phyloP scores from a whole-genome alignment of 371 early-diverging fungal species.

The Blakeslea trispora region DNA sequence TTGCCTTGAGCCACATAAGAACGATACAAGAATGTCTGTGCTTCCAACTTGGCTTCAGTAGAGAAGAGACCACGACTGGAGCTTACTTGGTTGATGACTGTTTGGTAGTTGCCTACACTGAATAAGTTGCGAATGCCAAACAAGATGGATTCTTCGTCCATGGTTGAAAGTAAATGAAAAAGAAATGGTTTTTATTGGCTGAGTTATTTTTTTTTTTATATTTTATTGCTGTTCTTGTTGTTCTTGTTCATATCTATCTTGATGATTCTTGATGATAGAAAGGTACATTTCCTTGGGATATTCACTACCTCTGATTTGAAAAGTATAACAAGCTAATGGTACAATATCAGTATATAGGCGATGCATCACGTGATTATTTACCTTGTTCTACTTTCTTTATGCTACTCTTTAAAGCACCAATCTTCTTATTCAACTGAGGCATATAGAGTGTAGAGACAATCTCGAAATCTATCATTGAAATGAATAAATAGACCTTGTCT shows the following conservation, averaged over 20 bases:
- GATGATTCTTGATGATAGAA: constrained; percentile 39
- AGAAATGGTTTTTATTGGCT: too few relatives aligned
- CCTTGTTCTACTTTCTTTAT: constrained; percentile 44
- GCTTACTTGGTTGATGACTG: constrained; percentile 70
- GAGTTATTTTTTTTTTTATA: too few relatives aligned
- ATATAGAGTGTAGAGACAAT: constrained; percentile 30
- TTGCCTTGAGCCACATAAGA: constrained; percentile 71
- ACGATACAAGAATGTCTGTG: constrained; percentile 61
- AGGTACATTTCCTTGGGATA: constrained; percentile 45
- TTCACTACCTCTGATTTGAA: constrained; percentile 47
- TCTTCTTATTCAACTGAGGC: constrained; percentile 31
- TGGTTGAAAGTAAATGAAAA: constrained; percentile 14
- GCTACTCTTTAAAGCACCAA: constrained; percentile 35
- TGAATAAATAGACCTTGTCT: too few relatives aligned
- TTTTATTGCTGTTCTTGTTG: constrained; percentile 27
- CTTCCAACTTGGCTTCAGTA: constrained; percentile 53
- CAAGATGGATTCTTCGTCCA: constrained; percentile 64
- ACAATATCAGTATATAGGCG: neutral
- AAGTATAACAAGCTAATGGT: constrained; percentile 36
- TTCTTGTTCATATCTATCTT: constrained; percentile 30
- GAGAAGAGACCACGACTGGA: constrained; percentile 45
- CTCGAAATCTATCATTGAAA: constrained; percentile 32
- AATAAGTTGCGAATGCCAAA: constrained; percentile 70
- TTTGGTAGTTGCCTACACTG: constrained; percentile 68
- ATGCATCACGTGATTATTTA: constrained; percentile 7